phyloP scores from a whole-genome alignment of 1,284 basidiomycete species.

The Entoloma clypeatum region DNA sequence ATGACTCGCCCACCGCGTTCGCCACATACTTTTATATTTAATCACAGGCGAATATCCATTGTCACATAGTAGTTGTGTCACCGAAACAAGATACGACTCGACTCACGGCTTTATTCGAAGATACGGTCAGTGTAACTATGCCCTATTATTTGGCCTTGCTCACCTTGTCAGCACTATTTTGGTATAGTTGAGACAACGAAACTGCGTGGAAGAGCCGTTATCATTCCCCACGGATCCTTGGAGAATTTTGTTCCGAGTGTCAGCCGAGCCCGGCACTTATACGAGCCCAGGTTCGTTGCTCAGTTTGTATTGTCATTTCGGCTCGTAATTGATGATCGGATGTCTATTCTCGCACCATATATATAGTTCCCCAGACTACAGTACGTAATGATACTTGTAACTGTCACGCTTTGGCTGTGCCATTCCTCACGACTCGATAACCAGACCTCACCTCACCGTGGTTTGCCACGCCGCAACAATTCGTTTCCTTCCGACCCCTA shows the following conservation, averaged over 20 bases:
- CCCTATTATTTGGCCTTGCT: slow-evolving; percentile 6
- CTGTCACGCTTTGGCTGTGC: slow-evolving; percentile 12
- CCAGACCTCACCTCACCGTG: slow-evolving; percentile 18
- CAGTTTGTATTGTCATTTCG: slow-evolving; percentile 3
- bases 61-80: slow-evolving; percentile 56
- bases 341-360: slow-evolving; percentile 5
- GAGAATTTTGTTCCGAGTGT: slow-evolving; percentile 30
- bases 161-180: slow-evolving; percentile 12
- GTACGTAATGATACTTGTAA: slow-evolving; percentile 25
- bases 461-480: slow-evolving; percentile 26
- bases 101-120: slow-evolving; percentile 48
- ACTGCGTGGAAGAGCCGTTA: slow-evolving; percentile 32
- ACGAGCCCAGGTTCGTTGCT: slow-evolving; percentile 19
- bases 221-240: slow-evolving; percentile 29
- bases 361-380: slow-evolving; percentile 15
- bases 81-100: slow-evolving; percentile 40
- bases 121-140: slow-evolving; percentile 41
- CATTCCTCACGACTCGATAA: slow-evolving; percentile 12
- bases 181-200: slow-evolving; percentile 41
- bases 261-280: slow-evolving; percentile 24
- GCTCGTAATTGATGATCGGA: slow-evolving; percentile 5
- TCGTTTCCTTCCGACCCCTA: slow-evolving; percentile 29
- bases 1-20: slow-evolving; percentile 1
- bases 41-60: slow-evolving; percentile 48
- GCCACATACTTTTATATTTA: slow-evolving; percentile 11